A percentile compares a stretch with the other conserved stretches of the same genome.
Conservation (phyloP, 106 monocot genomes). For the Platanthera zijinensis region DNA sequence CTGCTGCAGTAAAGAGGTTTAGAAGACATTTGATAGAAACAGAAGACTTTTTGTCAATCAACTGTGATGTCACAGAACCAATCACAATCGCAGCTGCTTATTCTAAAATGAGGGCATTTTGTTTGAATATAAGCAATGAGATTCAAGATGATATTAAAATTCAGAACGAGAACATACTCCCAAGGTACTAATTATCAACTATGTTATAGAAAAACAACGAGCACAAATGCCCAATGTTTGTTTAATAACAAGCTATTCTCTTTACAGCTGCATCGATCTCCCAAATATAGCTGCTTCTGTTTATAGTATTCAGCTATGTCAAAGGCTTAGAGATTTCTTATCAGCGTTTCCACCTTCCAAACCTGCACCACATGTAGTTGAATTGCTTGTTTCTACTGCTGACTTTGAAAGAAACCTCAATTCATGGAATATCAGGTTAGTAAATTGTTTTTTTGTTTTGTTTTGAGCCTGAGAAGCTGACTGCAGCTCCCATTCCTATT, state of each 20-base stretch:
- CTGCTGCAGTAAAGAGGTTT: conserved; percentile 70
- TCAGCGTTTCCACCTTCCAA: conserved; percentile 68
- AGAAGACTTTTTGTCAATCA: conserved; percentile 75
- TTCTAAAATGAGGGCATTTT: conserved; percentile 79
- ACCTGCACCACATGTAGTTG: conserved; percentile 63
- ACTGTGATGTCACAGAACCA: conserved; percentile 61
- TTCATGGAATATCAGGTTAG: conserved; percentile 83
- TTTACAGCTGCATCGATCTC: conserved; percentile 81
- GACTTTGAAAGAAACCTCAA: conserved; percentile 93
- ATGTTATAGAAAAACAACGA: background rate
- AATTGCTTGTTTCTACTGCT: conserved; percentile 60
- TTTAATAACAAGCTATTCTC: conserved; percentile 6
- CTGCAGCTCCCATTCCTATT: background rate
- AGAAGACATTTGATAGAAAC: conserved; percentile 73
- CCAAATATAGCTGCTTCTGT: conserved; percentile 74
- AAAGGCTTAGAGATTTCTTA: conserved; percentile 63
- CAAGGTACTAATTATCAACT: conserved; percentile 40
- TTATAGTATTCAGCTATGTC: conserved; percentile 64
- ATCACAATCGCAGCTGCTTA: conserved; percentile 76
- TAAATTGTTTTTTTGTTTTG: background rate
- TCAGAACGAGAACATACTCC: conserved; percentile 84
- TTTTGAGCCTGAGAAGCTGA: background rate
- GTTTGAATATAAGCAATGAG: conserved; percentile 61
- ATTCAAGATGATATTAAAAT: conserved; percentile 92
- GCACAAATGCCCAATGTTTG: background rate